Percentiles rank a stretch among this genome's conserved stretches.
Conservation (phyloP, 371 early-diverging fungal genomes). For the Entomophthora muscae region DNA sequence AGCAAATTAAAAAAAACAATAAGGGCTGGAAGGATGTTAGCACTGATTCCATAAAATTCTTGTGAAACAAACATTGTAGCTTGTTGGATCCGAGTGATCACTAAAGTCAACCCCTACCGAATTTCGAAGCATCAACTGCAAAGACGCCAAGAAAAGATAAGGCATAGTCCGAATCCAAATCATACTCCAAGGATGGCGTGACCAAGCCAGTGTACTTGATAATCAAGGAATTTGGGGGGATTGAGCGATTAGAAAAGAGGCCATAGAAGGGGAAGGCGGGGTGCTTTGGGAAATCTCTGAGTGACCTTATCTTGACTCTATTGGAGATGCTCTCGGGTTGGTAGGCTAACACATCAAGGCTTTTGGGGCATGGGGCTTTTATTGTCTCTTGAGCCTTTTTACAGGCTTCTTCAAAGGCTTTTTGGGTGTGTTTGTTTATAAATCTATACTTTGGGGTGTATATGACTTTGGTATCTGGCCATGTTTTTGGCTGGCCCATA, state of each 20-base stretch:
- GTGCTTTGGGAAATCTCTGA: background rate
- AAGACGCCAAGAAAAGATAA: background rate
- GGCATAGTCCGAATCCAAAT: constrained; percentile 1
- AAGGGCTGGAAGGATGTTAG: background rate
- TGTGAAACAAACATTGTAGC: too few relatives aligned
- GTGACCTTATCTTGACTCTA: background rate
- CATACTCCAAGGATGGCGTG: background rate
- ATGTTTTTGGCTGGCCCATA: background rate
- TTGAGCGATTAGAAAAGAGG: background rate
- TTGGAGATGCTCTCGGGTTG: background rate
- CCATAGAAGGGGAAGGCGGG: constrained; percentile 9
- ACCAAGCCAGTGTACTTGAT: constrained; percentile 5
- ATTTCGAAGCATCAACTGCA: constrained; percentile 5
- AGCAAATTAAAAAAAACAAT: background rate
- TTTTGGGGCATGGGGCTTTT: background rate
- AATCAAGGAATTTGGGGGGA: background rate
- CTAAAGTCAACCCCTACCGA: too few relatives aligned
- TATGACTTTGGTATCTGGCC: background rate
- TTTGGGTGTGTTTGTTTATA: background rate
- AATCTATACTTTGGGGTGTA: background rate
- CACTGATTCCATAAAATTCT: background rate
- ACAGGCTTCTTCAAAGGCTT: background rate
- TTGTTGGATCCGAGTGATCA: too few relatives aligned
- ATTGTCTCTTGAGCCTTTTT: background rate
- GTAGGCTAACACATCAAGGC: background rate